These are phyloP conservation scores for Rhizoclosmatium sp. DNA, from an alignment of 192 early-diverging fungal species.

Conservation along the genomic window DNA sequence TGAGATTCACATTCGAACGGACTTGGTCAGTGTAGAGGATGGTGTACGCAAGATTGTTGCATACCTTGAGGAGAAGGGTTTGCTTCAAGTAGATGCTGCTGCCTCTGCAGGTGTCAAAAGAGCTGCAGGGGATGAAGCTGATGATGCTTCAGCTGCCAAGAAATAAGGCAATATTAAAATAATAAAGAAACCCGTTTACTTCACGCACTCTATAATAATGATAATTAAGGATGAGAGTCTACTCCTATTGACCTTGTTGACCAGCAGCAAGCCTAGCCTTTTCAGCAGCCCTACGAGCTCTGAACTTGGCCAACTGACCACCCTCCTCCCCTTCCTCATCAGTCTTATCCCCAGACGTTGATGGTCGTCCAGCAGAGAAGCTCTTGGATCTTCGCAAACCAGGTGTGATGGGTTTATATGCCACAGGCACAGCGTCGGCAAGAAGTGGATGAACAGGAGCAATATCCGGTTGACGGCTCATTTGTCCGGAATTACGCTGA, in stretches of 20 bases:
- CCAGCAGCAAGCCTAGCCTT: background rate
- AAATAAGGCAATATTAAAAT: background rate
- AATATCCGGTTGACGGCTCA: background rate
- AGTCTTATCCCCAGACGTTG: too few species aligned
- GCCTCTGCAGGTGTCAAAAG: background rate
- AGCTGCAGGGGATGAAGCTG: background rate
- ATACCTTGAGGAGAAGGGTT: background rate
- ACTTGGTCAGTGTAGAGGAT: constrained; percentile 75
- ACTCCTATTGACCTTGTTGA: background rate
- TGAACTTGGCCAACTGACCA: background rate
- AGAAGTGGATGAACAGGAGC: background rate
- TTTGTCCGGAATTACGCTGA: background rate
- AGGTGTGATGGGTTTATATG: background rate
- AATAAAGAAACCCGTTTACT: background rate
- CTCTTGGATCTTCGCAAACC: constrained; percentile 3
- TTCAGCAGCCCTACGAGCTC: constrained; percentile 4
- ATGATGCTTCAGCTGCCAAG: background rate
- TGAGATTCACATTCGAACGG: constrained; percentile 87
- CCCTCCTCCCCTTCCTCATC: background rate
- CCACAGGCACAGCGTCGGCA: background rate
- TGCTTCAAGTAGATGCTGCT: background rate
- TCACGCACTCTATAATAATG: background rate
- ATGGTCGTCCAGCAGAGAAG: background rate
- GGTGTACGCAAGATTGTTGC: constrained; percentile 58
- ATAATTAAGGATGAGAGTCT: background rate